Conservation (phyloP, 2,329 filamentous ascomycete species). For the Ceratocystis alfenasii region DNA sequence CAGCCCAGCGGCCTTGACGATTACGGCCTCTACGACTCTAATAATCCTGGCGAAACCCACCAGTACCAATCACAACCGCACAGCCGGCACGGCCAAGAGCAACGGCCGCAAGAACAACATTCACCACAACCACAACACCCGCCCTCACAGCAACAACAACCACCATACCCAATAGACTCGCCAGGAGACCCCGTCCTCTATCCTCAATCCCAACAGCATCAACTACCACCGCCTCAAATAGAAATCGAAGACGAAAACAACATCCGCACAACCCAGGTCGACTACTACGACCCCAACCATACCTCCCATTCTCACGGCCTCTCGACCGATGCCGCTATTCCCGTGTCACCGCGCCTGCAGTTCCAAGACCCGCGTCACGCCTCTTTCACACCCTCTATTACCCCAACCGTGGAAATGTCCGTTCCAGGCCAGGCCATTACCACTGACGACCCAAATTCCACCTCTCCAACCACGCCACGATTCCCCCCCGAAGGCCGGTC, state of each 20-base stretch:
- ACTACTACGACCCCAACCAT: constrained; percentile 15
- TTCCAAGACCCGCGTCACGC: constrained; percentile 20
- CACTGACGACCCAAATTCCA: constrained; percentile 19
- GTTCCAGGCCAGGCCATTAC: constrained; percentile 21
- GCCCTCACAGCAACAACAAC: not conserved
- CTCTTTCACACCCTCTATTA: constrained; percentile 20
- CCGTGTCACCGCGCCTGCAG: constrained; percentile 15
- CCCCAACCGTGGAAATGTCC: constrained; percentile 19
- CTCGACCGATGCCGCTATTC: constrained; percentile 15
- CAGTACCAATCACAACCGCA: not conserved
- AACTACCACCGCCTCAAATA: constrained; percentile 21
- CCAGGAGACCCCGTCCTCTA: not conserved
- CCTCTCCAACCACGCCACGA: constrained; percentile 18
- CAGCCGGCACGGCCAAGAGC: not conserved
- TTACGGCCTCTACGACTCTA: not conserved
- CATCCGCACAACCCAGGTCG: constrained; percentile 16
- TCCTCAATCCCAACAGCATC: not conserved
- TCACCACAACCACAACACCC: constrained; percentile 1
- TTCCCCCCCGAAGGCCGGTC: constrained; percentile 18
- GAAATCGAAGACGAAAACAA: constrained; percentile 21
- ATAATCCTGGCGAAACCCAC: not conserved
- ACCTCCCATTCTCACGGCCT: not conserved
- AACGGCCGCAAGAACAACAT: not conserved
- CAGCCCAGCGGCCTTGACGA: not conserved
- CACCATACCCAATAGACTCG: constrained; percentile 4